A percentile compares a stretch with the other conserved stretches of the same genome.
Evolutionary conservation across 495 filamentous ascomycete genomes (phyloP).

Genomic region (Xylaria intraflava): DNA sequence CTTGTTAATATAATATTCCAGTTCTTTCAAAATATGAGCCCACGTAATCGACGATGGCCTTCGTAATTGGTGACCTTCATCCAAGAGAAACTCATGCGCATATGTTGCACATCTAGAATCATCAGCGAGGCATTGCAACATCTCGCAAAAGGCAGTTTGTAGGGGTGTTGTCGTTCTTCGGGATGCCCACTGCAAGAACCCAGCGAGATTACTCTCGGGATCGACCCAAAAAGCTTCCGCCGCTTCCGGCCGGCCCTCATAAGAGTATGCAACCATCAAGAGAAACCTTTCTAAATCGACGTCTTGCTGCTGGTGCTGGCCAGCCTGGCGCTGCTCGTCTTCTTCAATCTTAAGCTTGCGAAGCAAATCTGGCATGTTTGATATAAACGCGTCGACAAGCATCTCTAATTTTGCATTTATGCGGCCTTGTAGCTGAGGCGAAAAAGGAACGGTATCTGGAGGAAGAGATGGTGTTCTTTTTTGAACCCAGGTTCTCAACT

Average conservation of each 20-base stretch:
- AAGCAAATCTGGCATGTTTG: conserved; percentile 88
- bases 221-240: conserved; percentile 86
- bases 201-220: conserved; percentile 79
- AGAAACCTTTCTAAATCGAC: conserved; percentile 86
- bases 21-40: conserved; percentile 84
- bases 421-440: conserved; percentile 55
- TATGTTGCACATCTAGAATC: conserved; percentile 70
- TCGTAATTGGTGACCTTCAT: conserved; percentile 74
- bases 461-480: conserved; percentile 63
- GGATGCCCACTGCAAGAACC: conserved; percentile 94
- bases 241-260: conserved; percentile 71
- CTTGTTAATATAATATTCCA: conserved; percentile 65
- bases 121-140: conserved; percentile 78
- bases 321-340: conserved; percentile 72
- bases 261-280: conserved; percentile 86
- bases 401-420: conserved; percentile 75
- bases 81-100: conserved; percentile 81
- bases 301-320: conserved; percentile 66
- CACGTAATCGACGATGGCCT: conserved; percentile 78
- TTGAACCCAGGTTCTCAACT: conserved; percentile 69
- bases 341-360: conserved; percentile 81
- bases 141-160: conserved; percentile 90
- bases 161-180: conserved; percentile 85
- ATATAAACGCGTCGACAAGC: conserved; percentile 84
- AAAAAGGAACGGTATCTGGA: conserved; percentile 55